Evolutionary conservation across 805 yeast genomes (phyloP).

Genomic region (Nadsonia fulvescens): DNA sequence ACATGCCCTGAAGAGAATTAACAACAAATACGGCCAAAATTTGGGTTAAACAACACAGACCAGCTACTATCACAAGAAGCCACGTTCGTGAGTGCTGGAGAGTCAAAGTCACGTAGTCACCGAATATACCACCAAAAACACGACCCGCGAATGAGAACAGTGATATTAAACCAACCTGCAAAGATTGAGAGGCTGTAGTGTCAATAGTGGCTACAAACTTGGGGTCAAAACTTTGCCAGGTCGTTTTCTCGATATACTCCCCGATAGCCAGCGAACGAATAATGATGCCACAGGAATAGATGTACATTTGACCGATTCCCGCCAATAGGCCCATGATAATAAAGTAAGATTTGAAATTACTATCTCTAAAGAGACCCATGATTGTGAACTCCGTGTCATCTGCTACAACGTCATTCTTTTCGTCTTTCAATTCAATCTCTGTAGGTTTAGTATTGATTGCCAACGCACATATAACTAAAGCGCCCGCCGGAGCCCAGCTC

Average conservation of each 20-base stretch:
- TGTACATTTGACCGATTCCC: slow-evolving; percentile 60
- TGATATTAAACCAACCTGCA: slow-evolving; percentile 58
- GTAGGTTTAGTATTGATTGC: slow-evolving; percentile 1
- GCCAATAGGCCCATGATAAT: slow-evolving; percentile 34
- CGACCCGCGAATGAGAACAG: slow-evolving; percentile 52
- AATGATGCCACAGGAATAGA: slow-evolving; percentile 56
- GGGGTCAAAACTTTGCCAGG: slow-evolving; percentile 2
- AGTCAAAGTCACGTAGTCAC: slow-evolving; percentile 38
- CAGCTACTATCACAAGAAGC: slow-evolving; percentile 35
- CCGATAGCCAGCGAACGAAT: slow-evolving; percentile 28
- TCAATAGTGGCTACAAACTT: too few species aligned
- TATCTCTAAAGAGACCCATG: slow-evolving; percentile 8
- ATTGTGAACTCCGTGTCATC: slow-evolving; percentile 5
- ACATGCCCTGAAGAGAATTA: slow-evolving; percentile 22
- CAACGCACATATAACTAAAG: not conserved
- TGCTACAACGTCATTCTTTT: not conserved
- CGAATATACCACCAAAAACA: slow-evolving; percentile 39
- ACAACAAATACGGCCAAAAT: slow-evolving; percentile 25
- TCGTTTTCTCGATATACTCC: slow-evolving; percentile 4
- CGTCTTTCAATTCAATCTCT: slow-evolving; percentile 1
- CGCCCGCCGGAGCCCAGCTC: slow-evolving; percentile 1
- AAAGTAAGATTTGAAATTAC: slow-evolving; percentile 12
- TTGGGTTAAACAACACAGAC: slow-evolving; percentile 33
- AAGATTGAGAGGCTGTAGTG: slow-evolving; percentile 34
- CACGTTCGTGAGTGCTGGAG: slow-evolving; percentile 31